Base-by-base conservation (phyloP, 2,329 filamentous ascomycete species). In the Emydomyces testavorans region DNA sequence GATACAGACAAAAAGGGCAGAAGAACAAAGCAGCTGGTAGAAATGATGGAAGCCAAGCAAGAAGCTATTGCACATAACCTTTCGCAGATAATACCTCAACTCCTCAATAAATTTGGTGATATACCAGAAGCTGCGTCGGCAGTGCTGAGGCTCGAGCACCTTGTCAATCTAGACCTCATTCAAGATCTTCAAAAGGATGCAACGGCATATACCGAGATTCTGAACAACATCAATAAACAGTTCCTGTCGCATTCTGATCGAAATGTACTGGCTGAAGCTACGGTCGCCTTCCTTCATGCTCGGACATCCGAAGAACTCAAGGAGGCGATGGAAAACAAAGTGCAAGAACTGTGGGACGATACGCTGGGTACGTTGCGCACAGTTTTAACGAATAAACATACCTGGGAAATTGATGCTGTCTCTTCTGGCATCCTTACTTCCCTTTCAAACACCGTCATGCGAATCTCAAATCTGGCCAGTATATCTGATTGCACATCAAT, bases 101-200 rank as follows among this genome's bases (percentile, higher is more conserved):
- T 98, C 1, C 71, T 98, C 44, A 94, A 83, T 66, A 96, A 95
- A 61, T 98, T 88, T 57, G 90, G 92, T 4, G 85, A 89, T n/a
- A 77, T 85, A 23, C 84, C 92, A 13, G 81, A 84, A 58, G 89
- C 90, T 20, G 88, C 89, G 1, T 85, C 87, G 7, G 79, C 85
- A 20, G 88, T 95, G 38, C 74, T 98, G 20, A 80, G 87, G 26
- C 71, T 98, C 36, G 86, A 93, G 61, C 86, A 90, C 60, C 79
- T 85, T 32, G 78, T 98, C 18, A 85, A 94, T 55, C 75, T 95
- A 1, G 84, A 90, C 34, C 78, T 89, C 18, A 93, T 96, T 60
- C 83, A 89, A 60, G 85, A 94, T 59, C 71, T 96, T 31, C 82
- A 89, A 44, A 88, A 94, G 62, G 87, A 93, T 55, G 79, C 86